Conservation (phyloP, 2,329 filamentous ascomycete species). For the Setomelanomma holmii region DNA sequence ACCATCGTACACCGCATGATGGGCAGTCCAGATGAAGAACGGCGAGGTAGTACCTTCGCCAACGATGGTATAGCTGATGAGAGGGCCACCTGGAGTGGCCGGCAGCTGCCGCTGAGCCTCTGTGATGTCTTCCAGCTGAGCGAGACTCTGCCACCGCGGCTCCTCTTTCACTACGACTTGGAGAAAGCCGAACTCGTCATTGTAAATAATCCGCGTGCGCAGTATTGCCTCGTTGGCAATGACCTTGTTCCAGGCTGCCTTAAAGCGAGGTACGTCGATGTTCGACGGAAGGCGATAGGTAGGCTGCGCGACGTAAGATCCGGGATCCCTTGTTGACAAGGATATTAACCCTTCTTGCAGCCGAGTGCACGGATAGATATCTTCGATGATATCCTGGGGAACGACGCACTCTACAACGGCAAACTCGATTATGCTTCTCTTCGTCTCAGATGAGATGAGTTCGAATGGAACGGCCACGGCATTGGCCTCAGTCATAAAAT, state of each 20-base stretch:
- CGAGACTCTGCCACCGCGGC: constrained; percentile 26
- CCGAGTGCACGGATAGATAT: constrained; percentile 42
- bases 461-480: constrained; percentile 31
- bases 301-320: constrained; percentile 46
- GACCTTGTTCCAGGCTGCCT: constrained; percentile 55
- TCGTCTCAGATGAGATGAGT: constrained; percentile 23
- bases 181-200: constrained; percentile 39
- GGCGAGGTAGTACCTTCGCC: constrained; percentile 19
- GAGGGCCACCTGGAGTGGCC: constrained; percentile 32
- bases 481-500: constrained; percentile 17
- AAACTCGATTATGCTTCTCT: constrained; percentile 29
- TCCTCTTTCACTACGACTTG: constrained; percentile 40
- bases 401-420: constrained; percentile 39
- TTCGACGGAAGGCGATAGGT: constrained; percentile 48
- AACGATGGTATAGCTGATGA: constrained; percentile 33
- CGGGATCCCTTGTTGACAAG: constrained; percentile 40
- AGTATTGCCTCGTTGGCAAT: constrained; percentile 55
- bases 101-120: constrained; percentile 36
- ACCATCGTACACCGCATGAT: constrained; percentile 49
- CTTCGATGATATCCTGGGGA: constrained; percentile 31
- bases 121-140: constrained; percentile 30
- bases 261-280: constrained; percentile 47
- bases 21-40: constrained; percentile 46
- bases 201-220: constrained; percentile 52
- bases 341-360: constrained; percentile 43